These are phyloP conservation scores for Viridothelium virens DNA, from an alignment of 495 filamentous ascomycete genomes.

Conservation along the genomic window DNA sequence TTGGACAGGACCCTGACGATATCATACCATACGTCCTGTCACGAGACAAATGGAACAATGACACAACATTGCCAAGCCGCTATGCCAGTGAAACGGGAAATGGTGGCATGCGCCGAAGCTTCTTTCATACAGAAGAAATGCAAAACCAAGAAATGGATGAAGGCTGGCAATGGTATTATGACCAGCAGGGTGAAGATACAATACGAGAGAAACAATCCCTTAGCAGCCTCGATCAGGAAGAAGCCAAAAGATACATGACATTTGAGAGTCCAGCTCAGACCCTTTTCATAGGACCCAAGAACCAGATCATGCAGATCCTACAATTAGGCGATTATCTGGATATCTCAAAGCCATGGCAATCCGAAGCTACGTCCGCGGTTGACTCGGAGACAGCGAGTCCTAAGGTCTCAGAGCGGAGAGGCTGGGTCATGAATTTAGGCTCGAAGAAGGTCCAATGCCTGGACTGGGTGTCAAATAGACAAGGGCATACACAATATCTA, in stretches of 20 bases:
- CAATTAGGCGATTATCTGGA: neutral
- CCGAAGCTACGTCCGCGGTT: neutral
- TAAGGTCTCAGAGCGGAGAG: constrained; percentile 20
- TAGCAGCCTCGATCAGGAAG: constrained; percentile 20
- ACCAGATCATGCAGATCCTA: neutral
- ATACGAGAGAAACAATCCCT: constrained; percentile 37
- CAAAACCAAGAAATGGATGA: constrained; percentile 39
- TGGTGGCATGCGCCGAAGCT: constrained; percentile 37
- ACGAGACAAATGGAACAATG: constrained; percentile 43
- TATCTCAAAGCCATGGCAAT: neutral
- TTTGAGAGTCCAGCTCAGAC: constrained; percentile 33
- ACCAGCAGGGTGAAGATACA: constrained; percentile 31
- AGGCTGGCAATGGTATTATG: constrained; percentile 53
- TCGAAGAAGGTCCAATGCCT: constrained; percentile 41
- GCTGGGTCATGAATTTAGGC: constrained; percentile 54
- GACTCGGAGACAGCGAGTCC: neutral
- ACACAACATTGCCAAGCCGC: constrained; percentile 46
- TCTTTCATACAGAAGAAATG: constrained; percentile 40
- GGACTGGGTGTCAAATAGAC: constrained; percentile 52
- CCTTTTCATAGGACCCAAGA: constrained; percentile 45
- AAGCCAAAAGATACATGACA: constrained; percentile 40
- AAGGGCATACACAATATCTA: constrained; percentile 48
- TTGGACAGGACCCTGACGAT: constrained; percentile 28
- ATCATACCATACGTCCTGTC: constrained; percentile 39
- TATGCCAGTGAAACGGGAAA: constrained; percentile 29